Conservation (phyloP, 441 rosid genomes). For the Croton setiger region DNA sequence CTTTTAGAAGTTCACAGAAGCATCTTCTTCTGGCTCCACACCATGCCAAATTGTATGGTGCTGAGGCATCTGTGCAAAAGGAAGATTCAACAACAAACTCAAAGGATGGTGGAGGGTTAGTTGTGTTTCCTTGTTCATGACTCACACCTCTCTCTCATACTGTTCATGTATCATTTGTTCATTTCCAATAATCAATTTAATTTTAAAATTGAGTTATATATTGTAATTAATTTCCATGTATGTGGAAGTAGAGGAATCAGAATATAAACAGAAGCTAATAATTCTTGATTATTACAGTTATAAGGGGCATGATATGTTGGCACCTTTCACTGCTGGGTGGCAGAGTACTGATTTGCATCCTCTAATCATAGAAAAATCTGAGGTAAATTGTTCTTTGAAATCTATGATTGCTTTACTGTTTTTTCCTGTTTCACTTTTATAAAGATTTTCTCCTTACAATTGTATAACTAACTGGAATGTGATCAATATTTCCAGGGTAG, state of each 20-base stretch:
- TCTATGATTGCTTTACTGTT: background rate
- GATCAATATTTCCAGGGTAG: constrained; percentile 50
- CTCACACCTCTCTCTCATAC: background rate
- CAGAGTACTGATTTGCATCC: constrained; percentile 72
- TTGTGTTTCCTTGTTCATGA: constrained; percentile 1
- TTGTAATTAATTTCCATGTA: background rate
- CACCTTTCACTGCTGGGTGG: constrained; percentile 98
- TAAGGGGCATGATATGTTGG: constrained; percentile 94
- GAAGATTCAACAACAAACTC: constrained; percentile 29
- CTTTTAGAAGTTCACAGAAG: constrained; percentile 30
- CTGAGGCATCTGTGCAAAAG: constrained; percentile 49
- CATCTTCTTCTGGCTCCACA: constrained; percentile 21
- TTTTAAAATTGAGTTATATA: background rate
- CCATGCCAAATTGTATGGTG: constrained; percentile 43
- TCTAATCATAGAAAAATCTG: constrained; percentile 66
- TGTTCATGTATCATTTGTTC: background rate
- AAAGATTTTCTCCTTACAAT: constrained; percentile 10
- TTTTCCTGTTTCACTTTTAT: constrained; percentile 2
- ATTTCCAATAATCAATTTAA: background rate
- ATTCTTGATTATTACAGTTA: constrained; percentile 39
- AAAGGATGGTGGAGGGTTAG: constrained; percentile 36
- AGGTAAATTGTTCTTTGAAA: constrained; percentile 36
- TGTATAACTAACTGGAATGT: constrained; percentile 18
- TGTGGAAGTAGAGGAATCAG: background rate
- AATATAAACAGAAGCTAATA: background rate